Percentiles rank a stretch among this genome's conserved stretches.
Conservation (phyloP, 306 rosid genomes). For the Casuarina cunninghamiana region DNA sequence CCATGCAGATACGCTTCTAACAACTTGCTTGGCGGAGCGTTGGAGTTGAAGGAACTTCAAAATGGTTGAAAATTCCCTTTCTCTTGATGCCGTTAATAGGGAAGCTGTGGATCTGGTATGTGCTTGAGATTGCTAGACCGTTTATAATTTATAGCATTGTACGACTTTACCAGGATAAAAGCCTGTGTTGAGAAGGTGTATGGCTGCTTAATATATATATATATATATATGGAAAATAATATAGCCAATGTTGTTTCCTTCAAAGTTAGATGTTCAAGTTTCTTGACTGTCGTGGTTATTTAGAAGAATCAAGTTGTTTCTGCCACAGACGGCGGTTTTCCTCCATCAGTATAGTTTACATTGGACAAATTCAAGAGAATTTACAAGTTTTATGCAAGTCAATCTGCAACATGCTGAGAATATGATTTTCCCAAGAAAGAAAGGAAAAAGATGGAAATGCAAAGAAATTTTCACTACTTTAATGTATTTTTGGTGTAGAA, state of each 20-base stretch:
- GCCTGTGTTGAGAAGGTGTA: too few relatives aligned
- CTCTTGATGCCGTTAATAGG: conserved; percentile 57
- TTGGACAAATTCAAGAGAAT: background rate
- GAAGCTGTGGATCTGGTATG: conserved; percentile 76
- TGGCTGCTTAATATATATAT: too few relatives aligned
- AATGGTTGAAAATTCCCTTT: conserved; percentile 40
- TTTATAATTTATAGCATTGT: background rate
- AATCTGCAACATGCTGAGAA: background rate
- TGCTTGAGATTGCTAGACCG: background rate
- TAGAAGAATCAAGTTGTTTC: background rate
- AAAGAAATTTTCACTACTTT: background rate
- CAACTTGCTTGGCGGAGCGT: conserved; percentile 15
- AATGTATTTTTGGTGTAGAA: background rate
- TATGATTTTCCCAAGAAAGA: background rate
- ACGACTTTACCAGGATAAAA: too few relatives aligned
- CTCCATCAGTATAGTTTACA: background rate
- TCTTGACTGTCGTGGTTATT: background rate
- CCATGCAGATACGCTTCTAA: conserved; percentile 1
- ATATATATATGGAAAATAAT: background rate
- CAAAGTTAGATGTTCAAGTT: background rate
- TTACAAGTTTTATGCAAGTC: background rate
- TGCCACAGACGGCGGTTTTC: background rate
- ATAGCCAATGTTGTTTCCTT: background rate
- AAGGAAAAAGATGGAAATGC: background rate
- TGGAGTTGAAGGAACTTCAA: conserved; percentile 26